Base-by-base conservation (phyloP, 352 stramenopile species). In the Nothophytophthora sp. region DNA sequence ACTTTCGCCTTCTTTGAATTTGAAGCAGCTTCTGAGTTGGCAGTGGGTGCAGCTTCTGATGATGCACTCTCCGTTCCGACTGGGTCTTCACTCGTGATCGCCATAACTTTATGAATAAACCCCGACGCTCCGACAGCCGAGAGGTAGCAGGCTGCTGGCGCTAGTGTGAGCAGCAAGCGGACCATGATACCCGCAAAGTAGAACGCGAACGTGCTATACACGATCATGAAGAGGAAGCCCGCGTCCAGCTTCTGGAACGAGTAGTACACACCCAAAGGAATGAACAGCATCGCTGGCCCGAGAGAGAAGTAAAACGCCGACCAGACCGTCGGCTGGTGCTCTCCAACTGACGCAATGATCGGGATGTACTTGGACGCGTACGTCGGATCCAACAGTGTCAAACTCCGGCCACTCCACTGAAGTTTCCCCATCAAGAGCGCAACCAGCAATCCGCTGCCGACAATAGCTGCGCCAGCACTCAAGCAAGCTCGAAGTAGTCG, bases 291-390 rank as follows among this genome's bases (percentile, higher is more conserved):
- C 6, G 81, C 61, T 19, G 92, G 81, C 22, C 96, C 90, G 3
- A 98, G 77, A n/a, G 95, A 88, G 49, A 97, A 81, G 67, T 96
- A 98, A 57, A 97, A 98, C 10, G 68, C 77, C 0, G 86, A 86
- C 91, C 90, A 98, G 13, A 87, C 76, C 25, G 95, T 96, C 38
- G 95, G 92, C 60, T 98, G 95, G 60, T 98, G 95, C 67, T 98
- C 95, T 8, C 83, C 82, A 2, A 98, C 94, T 0, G 90, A 98
- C 6, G 92, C 95, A 53, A 98, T 96, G 56, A 98, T 98, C 16
- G 95, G 95, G 37, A 98, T 97, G 66, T 98, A 97, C 74, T 97
- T 98, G 67, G 80, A 92, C 19, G 92, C 89, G 55, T 97, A 98
- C 15, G 90, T 97, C 28, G 92, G 92, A 37, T 98, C 91, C 20